Evolutionary conservation across 345 rosid species (phyloP).

Genomic region (Lepidium didymum): DNA sequence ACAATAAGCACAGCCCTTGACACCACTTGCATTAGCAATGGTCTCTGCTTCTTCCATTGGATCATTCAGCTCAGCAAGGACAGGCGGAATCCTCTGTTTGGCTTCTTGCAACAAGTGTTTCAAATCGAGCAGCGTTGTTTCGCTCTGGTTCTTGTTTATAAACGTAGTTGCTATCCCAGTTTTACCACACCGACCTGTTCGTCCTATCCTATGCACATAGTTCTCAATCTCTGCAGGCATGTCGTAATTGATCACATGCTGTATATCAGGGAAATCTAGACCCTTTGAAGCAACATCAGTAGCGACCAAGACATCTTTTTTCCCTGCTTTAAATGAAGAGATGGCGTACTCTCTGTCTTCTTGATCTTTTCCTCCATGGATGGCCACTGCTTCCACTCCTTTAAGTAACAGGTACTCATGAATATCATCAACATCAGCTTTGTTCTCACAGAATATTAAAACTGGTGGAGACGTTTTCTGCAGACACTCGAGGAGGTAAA

Average conservation of each 20-base stretch:
- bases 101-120: conserved; percentile 91
- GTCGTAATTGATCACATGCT: conserved; percentile 87
- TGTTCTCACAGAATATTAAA: conserved; percentile 87
- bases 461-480: conserved; percentile 97
- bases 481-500: conserved; percentile 85
- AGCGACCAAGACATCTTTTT: conserved; percentile 85
- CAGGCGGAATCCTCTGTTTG: conserved; percentile 90
- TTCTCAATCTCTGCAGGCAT: conserved; percentile 97
- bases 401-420: conserved; percentile 86
- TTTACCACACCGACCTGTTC: conserved; percentile 93
- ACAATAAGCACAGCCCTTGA: conserved; percentile 92
- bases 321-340: conserved; percentile 73
- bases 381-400: conserved; percentile 92
- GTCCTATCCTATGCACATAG: conserved; percentile 86
- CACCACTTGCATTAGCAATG: conserved; percentile 66
- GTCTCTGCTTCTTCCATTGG: conserved; percentile 83
- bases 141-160: conserved; percentile 92
- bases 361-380: conserved; percentile 95
- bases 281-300: conserved; percentile 95
- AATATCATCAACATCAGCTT: conserved; percentile 90
- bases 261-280: conserved; percentile 85
- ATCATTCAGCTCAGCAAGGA: conserved; percentile 76
- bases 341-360: conserved; percentile 91
- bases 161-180: conserved; percentile 92
- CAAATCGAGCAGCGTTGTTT: conserved; percentile 77